Evolutionary conservation across 768 basidiomycete species (phyloP), one percentile per base, ranked within the genome.

Genomic region (Leccinum arenicola): DNA sequence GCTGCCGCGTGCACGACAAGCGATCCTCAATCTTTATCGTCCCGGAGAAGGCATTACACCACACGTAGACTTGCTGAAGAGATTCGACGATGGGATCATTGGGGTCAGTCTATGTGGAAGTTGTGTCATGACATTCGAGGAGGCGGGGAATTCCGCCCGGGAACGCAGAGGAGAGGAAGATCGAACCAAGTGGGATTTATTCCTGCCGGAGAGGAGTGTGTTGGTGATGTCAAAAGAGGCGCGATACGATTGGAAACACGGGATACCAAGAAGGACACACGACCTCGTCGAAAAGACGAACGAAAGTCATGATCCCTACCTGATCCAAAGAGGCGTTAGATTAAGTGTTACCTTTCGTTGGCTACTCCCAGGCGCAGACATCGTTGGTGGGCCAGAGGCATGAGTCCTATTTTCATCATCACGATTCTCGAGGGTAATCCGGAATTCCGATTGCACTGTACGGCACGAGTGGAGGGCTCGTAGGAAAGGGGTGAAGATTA

Each of bases 31-130:
- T 70, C 77, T 95, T 2, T 98, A 98, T 70, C 76, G 76, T 21
- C 92, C 94, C 0, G 95, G 95, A 7, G 85, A 94, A 70, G 95
- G 95, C 11, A 98, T 98, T 63, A 77, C 86, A 0, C 82, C 92
- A 0, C 95, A 98, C 65, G 82, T 98, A 47, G 95, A 98, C 68
- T 78, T 98, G 23, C 81, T 92, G 3, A 75, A 79, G 27, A 84
- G 95, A 14, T 98, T 89, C 67, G 93, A 84, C 7, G 92, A 96
- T 68, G 94, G 92, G 1, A 95, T 98, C 54, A 78, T 98, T 23
- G 93, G 93, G 9, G 83, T 96, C 54, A 95, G 91, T 64, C 77
- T 98, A 27, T 82, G 85, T 11, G 87, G 88, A 27, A 87, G 89
- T 12, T 91, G 87, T 52, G 88, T 84, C 14, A 95, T 96, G 93